These are phyloP conservation scores for Phytophthora parvispora DNA, from an alignment of 352 stramenopile genomes.

Conservation along the genomic window DNA sequence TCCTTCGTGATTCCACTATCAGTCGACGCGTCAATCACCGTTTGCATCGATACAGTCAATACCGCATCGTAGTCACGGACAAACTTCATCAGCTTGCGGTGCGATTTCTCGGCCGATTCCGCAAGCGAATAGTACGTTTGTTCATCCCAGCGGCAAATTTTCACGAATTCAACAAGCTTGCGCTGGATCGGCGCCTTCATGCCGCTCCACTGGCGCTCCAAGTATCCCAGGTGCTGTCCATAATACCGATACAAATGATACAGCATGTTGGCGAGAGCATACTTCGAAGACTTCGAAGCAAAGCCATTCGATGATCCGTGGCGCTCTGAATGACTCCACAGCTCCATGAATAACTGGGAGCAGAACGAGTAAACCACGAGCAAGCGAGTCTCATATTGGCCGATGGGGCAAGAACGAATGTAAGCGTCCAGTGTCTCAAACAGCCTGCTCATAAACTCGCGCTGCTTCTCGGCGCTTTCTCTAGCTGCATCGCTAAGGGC, in stretches of 20 bases:
- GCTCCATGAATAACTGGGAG: slow-evolving; percentile 85
- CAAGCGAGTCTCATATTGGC: slow-evolving; percentile 93
- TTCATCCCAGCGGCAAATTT: slow-evolving; percentile 99
- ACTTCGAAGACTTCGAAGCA: slow-evolving; percentile 36
- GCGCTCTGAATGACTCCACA: slow-evolving; percentile 43
- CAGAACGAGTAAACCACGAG: slow-evolving; percentile 93
- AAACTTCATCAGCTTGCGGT: slow-evolving; percentile 99
- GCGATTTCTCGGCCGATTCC: slow-evolving; percentile 98
- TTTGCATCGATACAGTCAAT: slow-evolving; percentile 83
- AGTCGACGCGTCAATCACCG: slow-evolving; percentile 90
- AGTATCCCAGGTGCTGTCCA: slow-evolving; percentile 87
- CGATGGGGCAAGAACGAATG: slow-evolving; percentile 89
- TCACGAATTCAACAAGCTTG: slow-evolving; percentile 98
- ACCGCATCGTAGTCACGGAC: slow-evolving; percentile 94
- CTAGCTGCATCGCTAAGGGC: slow-evolving; percentile 23
- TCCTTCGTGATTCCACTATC: slow-evolving; percentile 88
- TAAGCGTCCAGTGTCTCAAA: slow-evolving; percentile 95
- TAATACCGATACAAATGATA: slow-evolving; percentile 98
- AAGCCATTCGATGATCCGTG: slow-evolving; percentile 15
- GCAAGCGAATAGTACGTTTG: slow-evolving; percentile 99
- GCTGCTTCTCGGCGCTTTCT: slow-evolving; percentile 47
- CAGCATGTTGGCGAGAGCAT: slow-evolving; percentile 90
- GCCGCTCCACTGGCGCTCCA: slow-evolving; percentile 87
- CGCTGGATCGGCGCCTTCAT: slow-evolving; percentile 96
- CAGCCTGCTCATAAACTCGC: slow-evolving; percentile 79